Percentiles rank a stretch among this genome's conserved stretches.
These are phyloP conservation scores for Monascus ruber DNA, from an alignment of 2,329 filamentous ascomycete genomes.

Conservation along the genomic window DNA sequence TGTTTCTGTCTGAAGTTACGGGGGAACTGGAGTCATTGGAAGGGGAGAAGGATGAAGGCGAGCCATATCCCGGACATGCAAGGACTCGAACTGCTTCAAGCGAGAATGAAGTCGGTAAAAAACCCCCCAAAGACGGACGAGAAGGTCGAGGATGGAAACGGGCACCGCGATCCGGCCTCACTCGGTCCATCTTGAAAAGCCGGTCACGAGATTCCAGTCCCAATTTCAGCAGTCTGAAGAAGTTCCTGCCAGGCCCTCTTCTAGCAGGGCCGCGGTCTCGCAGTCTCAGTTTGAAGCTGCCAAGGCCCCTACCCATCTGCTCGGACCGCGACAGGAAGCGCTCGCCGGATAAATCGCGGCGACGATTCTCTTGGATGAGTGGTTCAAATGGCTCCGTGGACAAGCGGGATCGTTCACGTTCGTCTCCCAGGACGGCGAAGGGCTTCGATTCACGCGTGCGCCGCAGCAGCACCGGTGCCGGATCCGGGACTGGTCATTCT, in stretches of 20 bases:
- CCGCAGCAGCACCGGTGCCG: slow-evolving; percentile 8
- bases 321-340: no score
- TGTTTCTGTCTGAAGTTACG: slow-evolving; percentile 20
- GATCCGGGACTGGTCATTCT: slow-evolving; percentile 14
- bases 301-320: not conserved
- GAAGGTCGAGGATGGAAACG: not conserved
- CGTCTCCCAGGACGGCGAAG: no score
- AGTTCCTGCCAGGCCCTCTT: slow-evolving; percentile 25
- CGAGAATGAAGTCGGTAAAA: not conserved
- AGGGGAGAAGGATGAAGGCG: not conserved
- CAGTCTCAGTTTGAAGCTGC: slow-evolving; percentile 15
- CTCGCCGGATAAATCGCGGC: no score
- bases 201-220: slow-evolving; percentile 22
- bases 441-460: not conserved
- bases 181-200: slow-evolving; percentile 22
- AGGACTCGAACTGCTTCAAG: slow-evolving; percentile 4
- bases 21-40: slow-evolving; percentile 19
- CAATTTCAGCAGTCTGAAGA: slow-evolving; percentile 17
- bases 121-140: slow-evolving; percentile 1
- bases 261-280: slow-evolving; percentile 9
- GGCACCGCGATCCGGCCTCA: slow-evolving; percentile 19
- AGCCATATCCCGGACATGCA: not conserved
- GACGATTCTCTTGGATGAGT: no score
- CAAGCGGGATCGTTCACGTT: no score
- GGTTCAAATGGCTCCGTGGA: no score